These are phyloP conservation scores for Dictyophora rubrovolvata DNA, from an alignment of 768 basidiomycete species.

Conservation along the genomic window DNA sequence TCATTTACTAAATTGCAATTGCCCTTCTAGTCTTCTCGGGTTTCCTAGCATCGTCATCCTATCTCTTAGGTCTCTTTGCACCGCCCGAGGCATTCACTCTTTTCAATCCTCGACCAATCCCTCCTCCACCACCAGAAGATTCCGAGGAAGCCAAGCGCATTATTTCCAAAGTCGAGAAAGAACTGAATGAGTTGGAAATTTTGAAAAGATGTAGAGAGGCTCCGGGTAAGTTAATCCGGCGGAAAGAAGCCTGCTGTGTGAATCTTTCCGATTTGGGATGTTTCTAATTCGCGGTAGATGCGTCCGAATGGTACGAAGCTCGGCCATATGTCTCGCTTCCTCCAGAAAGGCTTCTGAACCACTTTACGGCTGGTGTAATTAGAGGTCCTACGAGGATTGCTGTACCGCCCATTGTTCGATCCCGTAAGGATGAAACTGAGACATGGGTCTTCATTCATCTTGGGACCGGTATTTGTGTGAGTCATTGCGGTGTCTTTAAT, in stretches of 20 bases:
- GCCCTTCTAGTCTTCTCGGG: not conserved
- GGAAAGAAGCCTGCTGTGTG: not conserved
- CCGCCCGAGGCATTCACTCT: conserved; percentile 57
- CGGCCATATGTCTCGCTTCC: conserved; percentile 66
- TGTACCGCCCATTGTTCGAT: conserved; percentile 65
- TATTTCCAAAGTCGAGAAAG: conserved; percentile 50
- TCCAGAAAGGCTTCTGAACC: conserved; percentile 68
- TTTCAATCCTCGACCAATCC: conserved; percentile 68
- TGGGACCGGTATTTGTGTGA: conserved; percentile 71
- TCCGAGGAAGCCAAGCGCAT: conserved; percentile 50
- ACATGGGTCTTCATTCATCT: conserved; percentile 66
- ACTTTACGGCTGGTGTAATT: conserved; percentile 76
- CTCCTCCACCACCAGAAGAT: conserved; percentile 50
- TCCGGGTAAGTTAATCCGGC: conserved; percentile 12
- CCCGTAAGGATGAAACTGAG: conserved; percentile 66
- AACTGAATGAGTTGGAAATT: conserved; percentile 54
- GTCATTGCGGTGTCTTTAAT: conserved; percentile 13
- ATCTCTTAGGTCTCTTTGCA: conserved; percentile 53
- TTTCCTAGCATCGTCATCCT: conserved; percentile 19
- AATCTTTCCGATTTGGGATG: not conserved
- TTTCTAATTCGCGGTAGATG: conserved; percentile 23
- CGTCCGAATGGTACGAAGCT: conserved; percentile 62
- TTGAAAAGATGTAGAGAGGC: conserved; percentile 42
- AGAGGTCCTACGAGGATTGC: conserved; percentile 82
- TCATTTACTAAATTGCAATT: not conserved